Evolutionary conservation across 2,329 filamentous ascomycete species (phyloP), one percentile per base, ranked within the genome.

Genomic region (Botrytis sinoallii): DNA sequence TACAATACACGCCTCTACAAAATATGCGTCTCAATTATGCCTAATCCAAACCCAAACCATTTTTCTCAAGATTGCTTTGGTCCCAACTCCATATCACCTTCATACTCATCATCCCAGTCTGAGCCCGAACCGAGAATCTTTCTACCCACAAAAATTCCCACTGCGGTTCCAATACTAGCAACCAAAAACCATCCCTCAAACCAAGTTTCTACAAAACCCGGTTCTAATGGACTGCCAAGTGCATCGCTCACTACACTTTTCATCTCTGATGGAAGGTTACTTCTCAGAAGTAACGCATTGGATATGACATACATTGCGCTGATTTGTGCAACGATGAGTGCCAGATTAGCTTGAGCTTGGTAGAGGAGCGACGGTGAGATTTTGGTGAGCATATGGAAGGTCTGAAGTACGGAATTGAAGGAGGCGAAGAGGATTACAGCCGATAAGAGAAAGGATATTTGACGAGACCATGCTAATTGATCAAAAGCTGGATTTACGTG

Each of bases 141-240:
- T 75, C 89, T 86, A 0, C 92, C 92, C 6, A 94, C 81, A 86
- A 91, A 93, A 35, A 97, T 90, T 0, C 92, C 93, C n/a, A 88
- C 79, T 1, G 87, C 90, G 1, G 93, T 96, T 20, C 87, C 79
- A 0, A 85, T 84, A 75, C 90, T 92, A 8, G 91, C 91, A 4
- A 90, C 81, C 73, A 97, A 82, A 81, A 97, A 97, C 91, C 93
- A 95, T 12, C 89, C 90, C 81, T 97, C 94, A 78, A 97, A 97
- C 94, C 94, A 97, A 44, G 88, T 86, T 79, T 97, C 90, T 8
- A 93, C 91, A 78, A 93, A 93, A 0, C 85, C 85, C 4, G 78
- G 79, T 78, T 93, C 91, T 14, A 97, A 85, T 25, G 93, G 92
- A 32, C 92, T 92, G 61, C 93, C 90, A 44, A 97, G 83, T 1